These are phyloP conservation scores for Scheffersomyces amazonensis DNA, from an alignment of 805 yeast genomes.

Conservation along the genomic window DNA sequence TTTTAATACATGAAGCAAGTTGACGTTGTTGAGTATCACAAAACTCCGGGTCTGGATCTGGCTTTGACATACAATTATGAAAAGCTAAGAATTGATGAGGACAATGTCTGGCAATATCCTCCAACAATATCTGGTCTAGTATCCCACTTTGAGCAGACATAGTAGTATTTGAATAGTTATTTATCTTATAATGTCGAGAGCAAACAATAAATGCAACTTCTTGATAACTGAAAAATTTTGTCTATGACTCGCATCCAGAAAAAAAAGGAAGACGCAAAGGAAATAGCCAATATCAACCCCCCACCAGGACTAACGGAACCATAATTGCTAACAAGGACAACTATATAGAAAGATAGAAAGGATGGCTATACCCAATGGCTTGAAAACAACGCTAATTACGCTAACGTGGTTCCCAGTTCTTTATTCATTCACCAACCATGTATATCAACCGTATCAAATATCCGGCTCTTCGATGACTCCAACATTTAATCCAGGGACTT, in stretches of 20 bases:
- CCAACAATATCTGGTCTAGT: slow-evolving; percentile 71
- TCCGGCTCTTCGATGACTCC: slow-evolving; percentile 89
- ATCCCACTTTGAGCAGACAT: slow-evolving; percentile 12
- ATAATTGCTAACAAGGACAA: too few species aligned
- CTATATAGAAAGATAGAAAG: too few species aligned
- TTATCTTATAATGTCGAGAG: too few species aligned
- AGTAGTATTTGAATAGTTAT: too few species aligned
- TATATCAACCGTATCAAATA: slow-evolving; percentile 68
- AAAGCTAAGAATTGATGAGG: slow-evolving; percentile 70
- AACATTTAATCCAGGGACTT: slow-evolving; percentile 68
- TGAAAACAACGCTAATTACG: slow-evolving; percentile 25
- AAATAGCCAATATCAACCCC: too few species aligned
- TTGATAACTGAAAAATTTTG: too few species aligned
- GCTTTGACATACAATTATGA: slow-evolving; percentile 67
- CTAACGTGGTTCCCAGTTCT: slow-evolving; percentile 77
- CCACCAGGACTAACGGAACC: too few species aligned
- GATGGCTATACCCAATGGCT: slow-evolving; percentile 5
- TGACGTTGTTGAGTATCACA: slow-evolving; percentile 57
- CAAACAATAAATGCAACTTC: too few species aligned
- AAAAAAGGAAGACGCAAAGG: too few species aligned
- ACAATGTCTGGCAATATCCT: slow-evolving; percentile 74
- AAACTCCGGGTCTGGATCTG: slow-evolving; percentile 46
- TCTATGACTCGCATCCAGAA: too few species aligned
- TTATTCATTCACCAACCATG: slow-evolving; percentile 65
- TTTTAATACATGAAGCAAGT: slow-evolving; percentile 61